Base-by-base conservation (phyloP, 1,284 basidiomycete species). In the Dichomitus squalens region DNA sequence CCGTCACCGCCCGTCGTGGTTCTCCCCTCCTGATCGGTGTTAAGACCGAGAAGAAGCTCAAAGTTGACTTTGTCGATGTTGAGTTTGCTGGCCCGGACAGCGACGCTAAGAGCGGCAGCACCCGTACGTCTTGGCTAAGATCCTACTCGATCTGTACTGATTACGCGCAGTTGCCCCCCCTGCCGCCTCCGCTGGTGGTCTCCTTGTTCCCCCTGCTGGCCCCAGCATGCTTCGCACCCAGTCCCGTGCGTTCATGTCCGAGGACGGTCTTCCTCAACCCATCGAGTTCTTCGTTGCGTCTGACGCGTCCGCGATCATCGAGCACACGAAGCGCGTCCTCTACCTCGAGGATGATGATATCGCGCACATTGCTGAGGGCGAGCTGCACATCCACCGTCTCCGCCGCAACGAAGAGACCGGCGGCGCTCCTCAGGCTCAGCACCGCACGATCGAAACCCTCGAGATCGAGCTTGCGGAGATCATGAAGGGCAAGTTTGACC, bases 221-320 rank as follows among this genome's bases (percentile, higher is more conserved):
- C 84, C 88, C 63, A 98, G 96, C 78, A 88, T 98, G 58, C 85
- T 93, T 67, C 93, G 96, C 67, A 93, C 95, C 41, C 96, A 98
- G 75, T 98, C 96, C 52, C 92, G 97, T 33, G 96, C 96, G 33
- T 99, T 99, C 84, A 92, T 99, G 79, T 95, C 95, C 23, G 97
- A 99, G 71, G 96, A 98, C 75, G 97, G 97, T 59, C 88, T 96
- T 71, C 96, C 97, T 47, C 96, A 98, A 71, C 97, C 97, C 43
- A 99, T 99, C 77, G 97, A 99, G 72, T 99, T 96, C 84, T 99
- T 99, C 79, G 90, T 99, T 68, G 97, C 97, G 8, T 98, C 96
- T 6, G 97, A 99, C 70, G 96, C 97, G 29, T 81, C 92, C 41
- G 97, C 97, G 52, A 90, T 99, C 67, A 88, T 99, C 65, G 97